Conservation (phyloP, 352 stramenopile species). For the Globisporangium alternatum region DNA sequence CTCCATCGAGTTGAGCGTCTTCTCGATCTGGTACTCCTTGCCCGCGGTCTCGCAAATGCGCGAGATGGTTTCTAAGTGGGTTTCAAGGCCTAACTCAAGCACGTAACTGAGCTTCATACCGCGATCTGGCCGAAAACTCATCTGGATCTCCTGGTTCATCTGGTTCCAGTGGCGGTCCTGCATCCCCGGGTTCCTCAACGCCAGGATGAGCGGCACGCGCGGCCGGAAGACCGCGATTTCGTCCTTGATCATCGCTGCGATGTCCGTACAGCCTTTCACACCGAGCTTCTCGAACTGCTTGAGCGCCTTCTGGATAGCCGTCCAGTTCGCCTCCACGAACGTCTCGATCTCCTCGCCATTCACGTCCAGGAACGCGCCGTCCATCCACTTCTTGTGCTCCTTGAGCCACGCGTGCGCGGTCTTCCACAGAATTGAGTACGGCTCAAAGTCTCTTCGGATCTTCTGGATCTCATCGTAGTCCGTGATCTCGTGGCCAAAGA, state of each 20-base stretch:
- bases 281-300: conserved; percentile 93
- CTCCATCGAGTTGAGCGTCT: conserved; percentile 91
- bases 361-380: conserved; percentile 87
- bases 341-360: conserved; percentile 92
- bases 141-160: conserved; percentile 87
- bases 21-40: conserved; percentile 95
- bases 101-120: conserved; percentile 82
- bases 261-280: conserved; percentile 80
- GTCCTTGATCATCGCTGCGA: conserved; percentile 87
- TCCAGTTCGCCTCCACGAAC: conserved; percentile 81
- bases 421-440: conserved; percentile 94
- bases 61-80: conserved; percentile 86
- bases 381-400: conserved; percentile 92
- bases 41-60: conserved; percentile 91
- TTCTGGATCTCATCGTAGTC: conserved; percentile 91
- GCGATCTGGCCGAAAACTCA: conserved; percentile 82
- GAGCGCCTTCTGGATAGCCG: conserved; percentile 86
- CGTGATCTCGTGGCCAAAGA: conserved; percentile 88
- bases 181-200: conserved; percentile 92
- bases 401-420: conserved; percentile 89
- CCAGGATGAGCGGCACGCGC: conserved; percentile 87
- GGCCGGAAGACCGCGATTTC: conserved; percentile 90
- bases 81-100: conserved; percentile 81
- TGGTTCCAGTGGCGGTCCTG: conserved; percentile 91
- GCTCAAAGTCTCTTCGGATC: conserved; percentile 91